Evolutionary conservation across 768 basidiomycete genomes (phyloP), one percentile per base, ranked within the genome.

Genomic region (Lyophyllum semitale): DNA sequence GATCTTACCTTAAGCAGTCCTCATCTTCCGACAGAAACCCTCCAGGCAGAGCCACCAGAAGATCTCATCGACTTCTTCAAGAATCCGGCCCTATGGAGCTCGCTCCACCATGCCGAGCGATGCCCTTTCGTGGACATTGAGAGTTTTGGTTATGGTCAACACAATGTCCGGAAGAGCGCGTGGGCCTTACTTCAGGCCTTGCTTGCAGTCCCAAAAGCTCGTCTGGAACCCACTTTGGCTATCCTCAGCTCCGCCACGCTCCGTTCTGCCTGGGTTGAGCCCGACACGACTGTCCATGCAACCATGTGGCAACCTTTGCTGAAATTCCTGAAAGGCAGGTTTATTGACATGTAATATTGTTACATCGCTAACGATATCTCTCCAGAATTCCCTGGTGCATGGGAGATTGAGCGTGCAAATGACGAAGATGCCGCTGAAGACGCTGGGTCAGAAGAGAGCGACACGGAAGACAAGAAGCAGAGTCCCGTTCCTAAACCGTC

Each of bases 301-400:
- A 68, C 69, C 1, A 86, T 94, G 82, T 88, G 88, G 77, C 80
- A 82, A 37, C 88, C 90, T 0, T 64, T 93, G 46, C 72, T 94
- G 8, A 75, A 77, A 11, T 91, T 92, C 63, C 70, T 96, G 38
- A 84, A 82, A 71, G 84, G 94, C 91, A 60, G 42, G 77, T 65
- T 20, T 20, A 0, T n/a, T 61, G 50, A 41, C 3, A 4, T 22
- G 22, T 25, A 42, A 48, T 18, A 26, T n/a, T 29, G 17, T 17
- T 11, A 22, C 17, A 23, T 38, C 45, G 47, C 48, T 49, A 33
- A 54, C 40, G 41, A 2, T 20, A 41, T 38, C 26, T 50, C 18
- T 47, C 27, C 59, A 91, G 91, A 83, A 47, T 84, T 81, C 59
- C 84, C 83, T 0, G 69, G 73, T n/a, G 79, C 83, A 8, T 95